Evolutionary conservation across 1,284 basidiomycete genomes (phyloP), one percentile per base, ranked within the genome.

Genomic region (Boletus subluridellus): DNA sequence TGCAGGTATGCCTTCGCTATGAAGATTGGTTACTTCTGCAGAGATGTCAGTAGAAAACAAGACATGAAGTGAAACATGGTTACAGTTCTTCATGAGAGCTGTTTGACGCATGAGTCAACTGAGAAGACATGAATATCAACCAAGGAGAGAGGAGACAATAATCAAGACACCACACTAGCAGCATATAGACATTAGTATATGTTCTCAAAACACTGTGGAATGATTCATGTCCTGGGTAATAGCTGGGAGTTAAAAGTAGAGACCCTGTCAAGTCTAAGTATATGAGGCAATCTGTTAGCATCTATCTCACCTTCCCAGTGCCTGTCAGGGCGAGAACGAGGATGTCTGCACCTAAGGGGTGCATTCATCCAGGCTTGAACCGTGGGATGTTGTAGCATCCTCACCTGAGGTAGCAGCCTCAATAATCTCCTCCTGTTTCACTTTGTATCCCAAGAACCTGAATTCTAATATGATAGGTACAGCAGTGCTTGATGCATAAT

Each of bases 271-370:
- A 49, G n/a, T 15, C 21, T 24, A 12, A 30, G 14, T 26, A 47
- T 34, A 38, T 24, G 30, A 38, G 7, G 14, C 0, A 62, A 39
- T 39, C 6, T 2, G 24, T 24, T 12, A 21, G 2, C 5, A 1
- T 24, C 14, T 17, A 12, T 42, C 76, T 56, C 52, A 89, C 92
- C 84, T 95, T 95, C 32, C 92, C 92, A 81, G 94, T 87, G 4
- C 93, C 92, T 2, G 92, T 95, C 0, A 93, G 92, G 9, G 92
- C 92, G 3, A 94, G 80, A 6, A 94, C 90, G 48, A 93, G 80
- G 8, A 93, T 82, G 73, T 93, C 90, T 17, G 73, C 74, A 12
- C 86, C 87, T 88, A 52, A 10, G 39, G 17, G 14, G 7, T 15
- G 42, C 44, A 42, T 61, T 56, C 17, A 62, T 45, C n/a, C 24